These are phyloP conservation scores for Cyberlindnera mississippiensis DNA, from an alignment of 805 yeast species.

Conservation along the genomic window DNA sequence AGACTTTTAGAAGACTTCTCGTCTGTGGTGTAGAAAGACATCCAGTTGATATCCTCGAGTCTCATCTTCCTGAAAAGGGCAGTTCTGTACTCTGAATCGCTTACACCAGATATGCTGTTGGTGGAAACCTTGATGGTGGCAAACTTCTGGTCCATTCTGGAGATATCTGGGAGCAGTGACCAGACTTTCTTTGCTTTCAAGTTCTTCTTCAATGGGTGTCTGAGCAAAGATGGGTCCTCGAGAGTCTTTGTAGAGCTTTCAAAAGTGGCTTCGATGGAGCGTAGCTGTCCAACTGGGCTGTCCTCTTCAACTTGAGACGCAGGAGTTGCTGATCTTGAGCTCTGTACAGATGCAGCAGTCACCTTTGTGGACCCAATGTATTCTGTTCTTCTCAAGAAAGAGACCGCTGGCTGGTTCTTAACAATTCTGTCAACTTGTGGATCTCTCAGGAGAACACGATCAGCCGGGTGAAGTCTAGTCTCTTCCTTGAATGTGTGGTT, in stretches of 20 bases:
- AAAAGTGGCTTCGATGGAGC: slow-evolving; percentile 75
- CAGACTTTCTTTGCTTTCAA: slow-evolving; percentile 73
- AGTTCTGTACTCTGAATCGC: slow-evolving; percentile 31
- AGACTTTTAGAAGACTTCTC: slow-evolving; percentile 38
- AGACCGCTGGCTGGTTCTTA: slow-evolving; percentile 42
- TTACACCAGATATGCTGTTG: slow-evolving; percentile 4
- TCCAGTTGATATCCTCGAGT: slow-evolving; percentile 71
- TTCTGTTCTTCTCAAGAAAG: slow-evolving; percentile 93
- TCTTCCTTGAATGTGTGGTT: slow-evolving; percentile 2
- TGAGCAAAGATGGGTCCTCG: slow-evolving; percentile 41
- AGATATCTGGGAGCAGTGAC: slow-evolving; percentile 85
- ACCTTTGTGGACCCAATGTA: slow-evolving; percentile 44
- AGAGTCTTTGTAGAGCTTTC: slow-evolving; percentile 50
- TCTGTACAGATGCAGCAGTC: slow-evolving; percentile 1
- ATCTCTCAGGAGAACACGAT: slow-evolving; percentile 71
- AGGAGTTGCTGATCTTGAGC: slow-evolving; percentile 19
- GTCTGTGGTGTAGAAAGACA: slow-evolving; percentile 58
- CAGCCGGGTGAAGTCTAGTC: slow-evolving; percentile 61
- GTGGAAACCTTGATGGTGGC: slow-evolving; percentile 57
- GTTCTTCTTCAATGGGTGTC: slow-evolving; percentile 76
- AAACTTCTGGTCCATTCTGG: slow-evolving; percentile 80
- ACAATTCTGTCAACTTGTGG: slow-evolving; percentile 47
- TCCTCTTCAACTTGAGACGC: slow-evolving; percentile 28
- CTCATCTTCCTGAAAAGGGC: slow-evolving; percentile 73
- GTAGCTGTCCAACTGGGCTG: slow-evolving; percentile 58